Percentiles rank a stretch among this genome's conserved stretches.
These are phyloP conservation scores for Coemansia sp. DNA, from an alignment of 371 early-diverging fungal genomes.

Conservation along the genomic window DNA sequence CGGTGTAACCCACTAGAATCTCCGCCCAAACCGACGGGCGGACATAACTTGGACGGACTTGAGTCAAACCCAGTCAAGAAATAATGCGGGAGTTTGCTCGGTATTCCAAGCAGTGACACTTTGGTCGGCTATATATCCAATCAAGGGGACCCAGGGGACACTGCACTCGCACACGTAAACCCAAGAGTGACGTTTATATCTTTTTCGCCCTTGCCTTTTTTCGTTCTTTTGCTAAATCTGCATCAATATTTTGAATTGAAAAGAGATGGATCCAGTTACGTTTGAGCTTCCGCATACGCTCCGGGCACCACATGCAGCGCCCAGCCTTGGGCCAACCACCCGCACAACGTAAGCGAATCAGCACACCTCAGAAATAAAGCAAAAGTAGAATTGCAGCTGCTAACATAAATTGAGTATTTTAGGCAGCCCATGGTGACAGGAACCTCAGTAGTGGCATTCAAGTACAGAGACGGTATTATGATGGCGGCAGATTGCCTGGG, in stretches of 20 bases:
- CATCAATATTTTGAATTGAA: background rate
- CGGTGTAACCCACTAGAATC: too few species aligned
- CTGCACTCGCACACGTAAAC: background rate
- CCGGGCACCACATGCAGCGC: slow-evolving; percentile 18
- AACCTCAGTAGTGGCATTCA: slow-evolving; percentile 94
- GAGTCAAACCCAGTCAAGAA: too few species aligned
- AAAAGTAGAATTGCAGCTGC: background rate
- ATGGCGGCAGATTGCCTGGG: slow-evolving; percentile 95
- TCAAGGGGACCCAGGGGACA: background rate
- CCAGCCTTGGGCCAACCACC: slow-evolving; percentile 17
- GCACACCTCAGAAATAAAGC: too few species aligned
- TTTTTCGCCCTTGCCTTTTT: background rate
- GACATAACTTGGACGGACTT: background rate
- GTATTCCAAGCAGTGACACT: background rate
- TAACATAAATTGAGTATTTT: slow-evolving; percentile 1
- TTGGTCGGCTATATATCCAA: background rate
- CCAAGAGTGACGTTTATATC: background rate
- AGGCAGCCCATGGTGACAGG: slow-evolving; percentile 93
- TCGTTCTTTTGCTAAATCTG: background rate
- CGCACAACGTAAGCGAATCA: slow-evolving; percentile 27
- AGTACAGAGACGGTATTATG: slow-evolving; percentile 97
- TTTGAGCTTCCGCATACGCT: slow-evolving; percentile 36
- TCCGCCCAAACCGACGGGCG: background rate
- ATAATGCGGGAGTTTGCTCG: too few species aligned
- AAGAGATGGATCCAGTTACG: slow-evolving; percentile 41